Evolutionary conservation across 768 basidiomycete genomes (phyloP), one percentile per base, ranked within the genome.

Genomic region (Filobasidium floriforme): DNA sequence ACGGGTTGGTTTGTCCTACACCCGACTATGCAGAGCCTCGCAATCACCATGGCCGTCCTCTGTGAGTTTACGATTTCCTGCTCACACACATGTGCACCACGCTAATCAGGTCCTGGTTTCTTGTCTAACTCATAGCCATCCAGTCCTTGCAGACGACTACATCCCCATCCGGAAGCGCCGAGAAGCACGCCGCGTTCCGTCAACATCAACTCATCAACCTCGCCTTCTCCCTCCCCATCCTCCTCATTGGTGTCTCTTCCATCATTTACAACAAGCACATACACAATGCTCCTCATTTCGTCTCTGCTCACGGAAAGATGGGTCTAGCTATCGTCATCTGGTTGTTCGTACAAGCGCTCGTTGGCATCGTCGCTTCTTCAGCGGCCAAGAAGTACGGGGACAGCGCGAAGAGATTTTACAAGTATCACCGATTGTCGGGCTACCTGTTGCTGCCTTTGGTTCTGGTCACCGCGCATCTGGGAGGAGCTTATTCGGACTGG

Each of bases 351-450:
- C 67, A 68, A 62, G 59, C 60, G 12, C 24, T 65, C 1, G 52
- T 64, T 10, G 67, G 67, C 2, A 43, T n/a, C 12, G n/a, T 65
- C 5, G 62, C 67, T 15, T 49, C 64, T 26, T 29, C 29, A 9
- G 51, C 63, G 41, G 49, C 59, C 29, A 49, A 54, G 11, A 61
- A 44, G 6, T 54, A 61, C n/a, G 65, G 65, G 15, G 76, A 81
- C 52, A 86, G 84, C 74, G 88, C 89, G 15, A 91, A 89, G 75
- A 75, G 80, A 1, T 66, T 90, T 22, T 92, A 89, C 87, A 92
- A 90, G 75, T 91, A 89, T 70, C 90, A 92, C 72, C 80, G 90
- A 68, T 68, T 87, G 19, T 89, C 88, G 0, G 90, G 90, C 10
- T 92, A 92, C 70, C 57, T 86, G 19, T 76, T 91, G 12, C 84